These are phyloP conservation scores for Phytophthora vignae DNA, from an alignment of 352 stramenopile species.

Conservation along the genomic window DNA sequence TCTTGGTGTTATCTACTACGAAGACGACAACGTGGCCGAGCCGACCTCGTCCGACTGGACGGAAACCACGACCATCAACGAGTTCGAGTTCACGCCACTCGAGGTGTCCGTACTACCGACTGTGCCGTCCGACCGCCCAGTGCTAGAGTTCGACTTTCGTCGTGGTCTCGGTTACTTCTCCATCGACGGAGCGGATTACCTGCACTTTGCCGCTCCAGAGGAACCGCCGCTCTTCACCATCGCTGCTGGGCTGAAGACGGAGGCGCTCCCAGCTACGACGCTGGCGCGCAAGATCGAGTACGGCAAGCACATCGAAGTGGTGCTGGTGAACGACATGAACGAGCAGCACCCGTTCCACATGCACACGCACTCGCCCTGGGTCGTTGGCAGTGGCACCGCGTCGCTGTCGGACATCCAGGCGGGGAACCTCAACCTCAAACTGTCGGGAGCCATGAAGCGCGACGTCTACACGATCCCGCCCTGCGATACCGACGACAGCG, in stretches of 20 bases:
- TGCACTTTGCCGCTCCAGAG: conserved; percentile 20
- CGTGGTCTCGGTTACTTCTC: conserved; percentile 28
- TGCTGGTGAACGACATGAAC: conserved; percentile 41
- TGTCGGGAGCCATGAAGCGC: conserved; percentile 3
- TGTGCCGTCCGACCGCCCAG: conserved; percentile 22
- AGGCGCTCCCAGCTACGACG: conserved; percentile 16
- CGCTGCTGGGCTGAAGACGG: conserved; percentile 24
- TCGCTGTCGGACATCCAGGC: conserved; percentile 21
- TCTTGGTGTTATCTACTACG: conserved; percentile 31
- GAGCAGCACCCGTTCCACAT: conserved; percentile 52
- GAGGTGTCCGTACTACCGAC: conserved; percentile 11
- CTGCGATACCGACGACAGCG: conserved; percentile 25
- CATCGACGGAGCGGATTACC: conserved; percentile 26
- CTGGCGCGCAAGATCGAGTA: conserved; percentile 28
- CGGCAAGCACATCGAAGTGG: conserved; percentile 38
- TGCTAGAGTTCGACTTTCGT: conserved; percentile 37
- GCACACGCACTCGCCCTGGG: conserved; percentile 35
- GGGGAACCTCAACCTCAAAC: conserved; percentile 22
- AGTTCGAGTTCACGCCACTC: conserved; percentile 37
- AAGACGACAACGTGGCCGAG: conserved; percentile 8
- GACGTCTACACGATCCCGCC: conserved; percentile 42
- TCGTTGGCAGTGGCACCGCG: conserved; percentile 28
- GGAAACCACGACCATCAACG: conserved; percentile 23
- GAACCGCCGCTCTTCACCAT: conserved; percentile 34
- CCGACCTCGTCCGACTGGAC: conserved; percentile 29